A percentile compares a stretch with the other conserved stretches of the same genome.
phyloP scores from a whole-genome alignment of 805 yeast genomes.

The Wickerhamomyces strasburgensis region DNA sequence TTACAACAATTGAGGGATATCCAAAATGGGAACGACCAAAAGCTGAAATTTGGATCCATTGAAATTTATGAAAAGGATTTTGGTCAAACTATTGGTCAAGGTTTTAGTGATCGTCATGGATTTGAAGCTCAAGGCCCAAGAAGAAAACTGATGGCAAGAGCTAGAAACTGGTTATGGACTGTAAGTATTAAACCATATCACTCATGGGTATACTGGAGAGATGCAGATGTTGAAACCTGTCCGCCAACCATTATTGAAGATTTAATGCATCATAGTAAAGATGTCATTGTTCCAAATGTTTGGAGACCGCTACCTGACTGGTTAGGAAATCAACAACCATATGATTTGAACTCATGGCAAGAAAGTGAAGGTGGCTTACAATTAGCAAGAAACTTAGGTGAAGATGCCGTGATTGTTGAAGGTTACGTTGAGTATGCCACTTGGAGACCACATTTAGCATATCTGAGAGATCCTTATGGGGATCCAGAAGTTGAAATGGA shows the following conservation, averaged over 20 bases:
- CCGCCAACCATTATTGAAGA: slow-evolving; percentile 87
- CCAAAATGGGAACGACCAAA: slow-evolving; percentile 60
- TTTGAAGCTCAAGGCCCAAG: slow-evolving; percentile 96
- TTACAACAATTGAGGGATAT: slow-evolving; percentile 51
- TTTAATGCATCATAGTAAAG: slow-evolving; percentile 85
- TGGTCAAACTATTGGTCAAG: slow-evolving; percentile 91
- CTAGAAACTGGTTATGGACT: slow-evolving; percentile 90
- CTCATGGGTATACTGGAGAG: slow-evolving; percentile 97
- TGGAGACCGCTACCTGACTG: slow-evolving; percentile 90
- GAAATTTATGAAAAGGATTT: slow-evolving; percentile 90
- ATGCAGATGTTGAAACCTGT: slow-evolving; percentile 89
- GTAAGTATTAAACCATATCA: slow-evolving; percentile 89
- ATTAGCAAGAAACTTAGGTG: slow-evolving; percentile 71
- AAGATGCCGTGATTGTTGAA: slow-evolving; percentile 95
- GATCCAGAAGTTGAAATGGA: slow-evolving; percentile 92
- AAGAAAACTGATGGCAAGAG: slow-evolving; percentile 92
- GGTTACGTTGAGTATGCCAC: slow-evolving; percentile 97
- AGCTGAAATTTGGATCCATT: slow-evolving; percentile 70
- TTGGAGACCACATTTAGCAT: slow-evolving; percentile 97
- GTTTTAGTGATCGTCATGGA: slow-evolving; percentile 90
- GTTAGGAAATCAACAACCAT: slow-evolving; percentile 82
- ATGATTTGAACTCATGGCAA: slow-evolving; percentile 82
- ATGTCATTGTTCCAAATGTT: slow-evolving; percentile 91
- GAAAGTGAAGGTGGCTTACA: slow-evolving; percentile 78
- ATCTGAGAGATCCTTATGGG: slow-evolving; percentile 90